A percentile compares a stretch with the other conserved stretches of the same genome.
These are phyloP conservation scores for Flaveria linearis DNA, from an alignment of 129 eudicot genomes.

Conservation along the genomic window DNA sequence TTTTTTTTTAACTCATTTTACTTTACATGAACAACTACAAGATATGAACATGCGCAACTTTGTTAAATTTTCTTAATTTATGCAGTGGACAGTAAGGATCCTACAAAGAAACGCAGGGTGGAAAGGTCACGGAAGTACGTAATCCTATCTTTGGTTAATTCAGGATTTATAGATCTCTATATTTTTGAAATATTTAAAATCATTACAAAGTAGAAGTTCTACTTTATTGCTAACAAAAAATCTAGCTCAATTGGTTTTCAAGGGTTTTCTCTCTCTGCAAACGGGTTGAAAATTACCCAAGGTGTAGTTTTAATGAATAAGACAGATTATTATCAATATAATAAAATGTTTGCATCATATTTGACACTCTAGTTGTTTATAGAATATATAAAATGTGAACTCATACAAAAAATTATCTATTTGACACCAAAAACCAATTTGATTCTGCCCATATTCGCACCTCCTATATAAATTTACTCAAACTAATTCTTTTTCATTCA, in stretches of 20 bases:
- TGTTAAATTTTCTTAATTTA: not conserved
- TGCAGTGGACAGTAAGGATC: slow-evolving; percentile 75
- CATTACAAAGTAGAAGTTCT: not conserved
- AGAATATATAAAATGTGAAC: not conserved
- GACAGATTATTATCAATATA: not conserved
- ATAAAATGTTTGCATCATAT: not conserved
- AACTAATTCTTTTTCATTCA: not conserved
- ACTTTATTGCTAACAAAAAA: not conserved
- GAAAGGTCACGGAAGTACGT: slow-evolving; percentile 80
- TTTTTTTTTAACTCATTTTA: not conserved
- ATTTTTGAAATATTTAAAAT: not conserved
- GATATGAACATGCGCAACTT: not conserved
- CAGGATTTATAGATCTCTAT: slow-evolving; percentile 1
- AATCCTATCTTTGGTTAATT: slow-evolving; percentile 23
- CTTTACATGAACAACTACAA: slow-evolving; percentile 3
- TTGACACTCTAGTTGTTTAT: not conserved
- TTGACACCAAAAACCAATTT: not conserved
- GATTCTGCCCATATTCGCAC: not conserved
- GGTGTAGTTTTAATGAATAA: not conserved
- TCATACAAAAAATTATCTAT: not conserved
- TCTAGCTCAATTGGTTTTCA: not conserved
- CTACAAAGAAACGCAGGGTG: slow-evolving; percentile 82
- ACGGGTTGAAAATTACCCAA: not conserved
- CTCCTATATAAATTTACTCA: not conserved
- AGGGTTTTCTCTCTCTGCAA: not conserved